A percentile compares a stretch with the other conserved stretches of the same genome.
Conservation (phyloP, 768 basidiomycete species). For the Leucocoprinus sp. region DNA sequence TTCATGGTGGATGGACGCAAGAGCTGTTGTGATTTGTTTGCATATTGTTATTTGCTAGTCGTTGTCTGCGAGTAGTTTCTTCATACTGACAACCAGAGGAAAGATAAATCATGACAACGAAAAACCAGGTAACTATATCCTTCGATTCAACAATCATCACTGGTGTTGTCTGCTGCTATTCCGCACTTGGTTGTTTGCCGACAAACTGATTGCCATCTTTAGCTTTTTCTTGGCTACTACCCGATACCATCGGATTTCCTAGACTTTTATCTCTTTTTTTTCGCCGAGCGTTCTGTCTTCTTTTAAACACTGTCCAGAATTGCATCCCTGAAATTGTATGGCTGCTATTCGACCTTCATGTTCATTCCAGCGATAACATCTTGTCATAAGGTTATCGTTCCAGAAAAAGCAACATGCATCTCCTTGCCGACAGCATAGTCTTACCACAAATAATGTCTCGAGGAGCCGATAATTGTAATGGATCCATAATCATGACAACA, state of each 20-base stretch:
- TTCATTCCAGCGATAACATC: too few species aligned
- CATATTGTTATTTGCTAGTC: too few species aligned
- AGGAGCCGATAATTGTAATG: conserved; percentile 12
- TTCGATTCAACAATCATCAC: conserved; percentile 8
- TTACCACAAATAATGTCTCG: conserved; percentile 10
- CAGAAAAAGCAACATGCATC: conserved; percentile 25
- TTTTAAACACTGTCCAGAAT: neutral
- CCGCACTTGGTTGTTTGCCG: too few species aligned
- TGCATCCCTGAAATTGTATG: too few species aligned
- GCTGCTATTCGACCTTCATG: too few species aligned
- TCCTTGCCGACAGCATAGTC: conserved; percentile 49
- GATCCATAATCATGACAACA: conserved; percentile 35
- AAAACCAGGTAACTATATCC: conserved; percentile 13
- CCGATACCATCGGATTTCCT: too few species aligned
- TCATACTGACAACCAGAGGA: conserved; percentile 10
- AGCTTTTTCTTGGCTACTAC: too few species aligned
- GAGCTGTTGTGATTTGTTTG: conserved; percentile 10
- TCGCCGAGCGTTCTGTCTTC: too few species aligned
- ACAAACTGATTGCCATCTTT: too few species aligned
- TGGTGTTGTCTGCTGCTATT: too few species aligned
- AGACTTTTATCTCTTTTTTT: too few species aligned
- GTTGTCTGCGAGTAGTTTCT: too few species aligned
- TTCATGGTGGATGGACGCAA: conserved; percentile 19
- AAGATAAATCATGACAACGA: conserved; percentile 15
- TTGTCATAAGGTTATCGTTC: conserved; percentile 9